Conservation (phyloP, 371 early-diverging fungal species). For the Umbelopsis sp. region DNA sequence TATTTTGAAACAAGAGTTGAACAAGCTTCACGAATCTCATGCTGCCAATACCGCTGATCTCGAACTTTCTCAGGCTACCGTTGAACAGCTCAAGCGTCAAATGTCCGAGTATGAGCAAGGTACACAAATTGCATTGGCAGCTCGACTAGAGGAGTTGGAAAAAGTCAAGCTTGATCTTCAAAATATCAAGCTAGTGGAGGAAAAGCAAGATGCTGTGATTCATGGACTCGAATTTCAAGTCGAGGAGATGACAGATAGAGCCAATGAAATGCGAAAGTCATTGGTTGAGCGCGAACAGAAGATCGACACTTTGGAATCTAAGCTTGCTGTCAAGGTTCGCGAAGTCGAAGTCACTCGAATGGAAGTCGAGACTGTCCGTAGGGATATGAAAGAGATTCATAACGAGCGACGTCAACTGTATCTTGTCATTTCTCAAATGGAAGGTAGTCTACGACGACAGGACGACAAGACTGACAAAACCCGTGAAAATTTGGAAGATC, state of each 20-base stretch:
- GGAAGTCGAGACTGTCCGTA: constrained; percentile 32
- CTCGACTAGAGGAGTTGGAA: constrained; percentile 37
- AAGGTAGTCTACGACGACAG: constrained; percentile 37
- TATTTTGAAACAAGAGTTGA: constrained; percentile 26
- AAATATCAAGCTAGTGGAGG: constrained; percentile 34
- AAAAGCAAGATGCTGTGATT: constrained; percentile 49
- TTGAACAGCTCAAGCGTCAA: constrained; percentile 24
- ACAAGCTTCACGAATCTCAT: constrained; percentile 29
- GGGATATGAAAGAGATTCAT: constrained; percentile 36
- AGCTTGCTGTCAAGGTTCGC: constrained; percentile 30
- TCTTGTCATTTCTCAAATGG: constrained; percentile 36
- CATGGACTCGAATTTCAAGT: constrained; percentile 37
- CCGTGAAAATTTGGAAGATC: constrained; percentile 33
- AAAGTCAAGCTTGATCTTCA: constrained; percentile 33
- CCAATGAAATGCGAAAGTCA: constrained; percentile 30
- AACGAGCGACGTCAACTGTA: constrained; percentile 39
- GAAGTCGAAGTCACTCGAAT: constrained; percentile 26
- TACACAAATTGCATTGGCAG: constrained; percentile 26
- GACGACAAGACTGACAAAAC: constrained; percentile 40
- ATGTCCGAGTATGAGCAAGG: constrained; percentile 34
- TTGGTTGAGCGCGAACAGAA: constrained; percentile 35
- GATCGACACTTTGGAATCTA: constrained; percentile 31
- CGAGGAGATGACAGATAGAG: constrained; percentile 39
- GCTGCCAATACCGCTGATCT: constrained; percentile 24
- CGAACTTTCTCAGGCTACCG: constrained; percentile 20